Percentiles rank a stretch among this genome's conserved stretches.
These are phyloP conservation scores for Roridomyces roridus DNA, from an alignment of 768 basidiomycete genomes.

Conservation along the genomic window DNA sequence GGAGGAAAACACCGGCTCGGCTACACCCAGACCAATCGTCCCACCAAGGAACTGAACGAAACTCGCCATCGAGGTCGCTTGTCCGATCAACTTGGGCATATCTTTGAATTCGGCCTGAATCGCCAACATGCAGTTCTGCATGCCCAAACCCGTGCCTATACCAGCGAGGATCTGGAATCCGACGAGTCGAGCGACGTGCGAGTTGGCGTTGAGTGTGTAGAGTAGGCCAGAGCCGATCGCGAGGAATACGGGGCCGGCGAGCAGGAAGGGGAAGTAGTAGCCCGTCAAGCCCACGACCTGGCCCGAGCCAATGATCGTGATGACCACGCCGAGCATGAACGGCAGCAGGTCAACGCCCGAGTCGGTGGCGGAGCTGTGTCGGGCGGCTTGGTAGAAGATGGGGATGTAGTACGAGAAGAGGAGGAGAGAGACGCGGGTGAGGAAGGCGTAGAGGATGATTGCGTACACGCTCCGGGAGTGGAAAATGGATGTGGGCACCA, in stretches of 20 bases:
- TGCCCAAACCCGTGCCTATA: slow-evolving; percentile 25
- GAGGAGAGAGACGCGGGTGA: neutral
- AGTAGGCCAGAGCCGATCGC: slow-evolving; percentile 20
- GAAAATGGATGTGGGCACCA: neutral
- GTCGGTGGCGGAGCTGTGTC: too few relatives aligned
- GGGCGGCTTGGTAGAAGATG: neutral
- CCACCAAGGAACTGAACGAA: slow-evolving; percentile 26
- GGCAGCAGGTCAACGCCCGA: too few relatives aligned
- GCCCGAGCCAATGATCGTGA: too few relatives aligned
- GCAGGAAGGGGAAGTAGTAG: slow-evolving; percentile 5
- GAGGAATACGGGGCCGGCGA: slow-evolving; percentile 11
- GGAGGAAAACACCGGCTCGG: slow-evolving; percentile 19
- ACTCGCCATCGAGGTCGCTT: slow-evolving; percentile 22
- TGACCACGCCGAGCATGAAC: too few relatives aligned
- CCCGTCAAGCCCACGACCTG: too few relatives aligned
- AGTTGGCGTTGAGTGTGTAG: slow-evolving; percentile 8
- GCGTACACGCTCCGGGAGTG: neutral
- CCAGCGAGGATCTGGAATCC: slow-evolving; percentile 26
- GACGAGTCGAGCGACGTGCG: slow-evolving; percentile 5
- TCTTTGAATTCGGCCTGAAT: slow-evolving; percentile 23
- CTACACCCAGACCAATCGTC: slow-evolving; percentile 11
- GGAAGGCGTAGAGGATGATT: neutral
- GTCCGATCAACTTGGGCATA: slow-evolving; percentile 6
- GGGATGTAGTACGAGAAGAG: neutral
- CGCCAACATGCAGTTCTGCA: slow-evolving; percentile 28